Conservation (phyloP, 805 yeast genomes). For the Candida ovalis region DNA sequence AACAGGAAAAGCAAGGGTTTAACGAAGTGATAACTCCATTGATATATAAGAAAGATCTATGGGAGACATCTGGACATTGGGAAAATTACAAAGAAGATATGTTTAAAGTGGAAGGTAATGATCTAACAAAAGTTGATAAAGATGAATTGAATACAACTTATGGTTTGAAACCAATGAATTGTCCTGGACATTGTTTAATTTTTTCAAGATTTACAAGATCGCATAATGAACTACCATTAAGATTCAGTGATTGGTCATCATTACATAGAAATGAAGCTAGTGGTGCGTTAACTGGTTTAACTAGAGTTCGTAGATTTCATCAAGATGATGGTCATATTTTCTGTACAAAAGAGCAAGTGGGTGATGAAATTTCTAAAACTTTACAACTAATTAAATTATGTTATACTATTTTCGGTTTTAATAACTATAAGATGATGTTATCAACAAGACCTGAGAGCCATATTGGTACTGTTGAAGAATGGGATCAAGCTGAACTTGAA, state of each 20-base stretch:
- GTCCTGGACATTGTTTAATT: slow-evolving; percentile 75
- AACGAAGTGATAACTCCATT: slow-evolving; percentile 92
- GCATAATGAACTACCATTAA: slow-evolving; percentile 79
- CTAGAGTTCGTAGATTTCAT: slow-evolving; percentile 91
- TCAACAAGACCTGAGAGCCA: slow-evolving; percentile 85
- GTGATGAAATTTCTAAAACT: slow-evolving; percentile 67
- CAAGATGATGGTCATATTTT: slow-evolving; percentile 98
- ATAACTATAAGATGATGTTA: slow-evolving; percentile 56
- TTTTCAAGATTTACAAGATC: slow-evolving; percentile 74
- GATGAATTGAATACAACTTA: slow-evolving; percentile 41
- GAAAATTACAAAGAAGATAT: slow-evolving; percentile 76
- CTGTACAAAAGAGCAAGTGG: slow-evolving; percentile 74
- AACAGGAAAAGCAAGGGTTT: slow-evolving; percentile 77
- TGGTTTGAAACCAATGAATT: slow-evolving; percentile 83
- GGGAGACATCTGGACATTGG: slow-evolving; percentile 97
- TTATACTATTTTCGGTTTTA: slow-evolving; percentile 64
- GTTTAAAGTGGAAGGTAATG: slow-evolving; percentile 78
- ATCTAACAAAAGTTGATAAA: slow-evolving; percentile 31
- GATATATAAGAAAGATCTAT: slow-evolving; percentile 73
- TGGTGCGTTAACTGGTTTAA: slow-evolving; percentile 89
- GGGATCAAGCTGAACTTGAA: slow-evolving; percentile 79
- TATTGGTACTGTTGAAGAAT: slow-evolving; percentile 72
- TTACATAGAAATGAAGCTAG: slow-evolving; percentile 92
- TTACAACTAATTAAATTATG: slow-evolving; percentile 71
- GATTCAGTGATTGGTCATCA: slow-evolving; percentile 86